Evolutionary conservation across 2,329 filamentous ascomycete species (phyloP), one percentile per base, ranked within the genome.

Genomic region (Aspergillus jensenii): DNA sequence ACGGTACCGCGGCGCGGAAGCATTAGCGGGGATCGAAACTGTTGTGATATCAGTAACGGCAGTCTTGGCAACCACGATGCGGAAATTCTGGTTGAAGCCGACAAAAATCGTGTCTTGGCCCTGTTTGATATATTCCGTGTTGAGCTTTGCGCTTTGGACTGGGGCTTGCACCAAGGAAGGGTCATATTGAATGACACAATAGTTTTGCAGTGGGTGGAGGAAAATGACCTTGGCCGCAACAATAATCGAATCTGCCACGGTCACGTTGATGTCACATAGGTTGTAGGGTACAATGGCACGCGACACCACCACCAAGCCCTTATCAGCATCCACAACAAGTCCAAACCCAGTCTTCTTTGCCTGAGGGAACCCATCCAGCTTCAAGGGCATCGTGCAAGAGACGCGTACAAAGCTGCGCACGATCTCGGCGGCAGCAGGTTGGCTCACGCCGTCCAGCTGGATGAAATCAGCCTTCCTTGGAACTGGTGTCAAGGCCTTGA

Each of bases 11-110:
- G 95, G 95, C 6, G 95, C 93, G 1, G 91, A 87, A 0, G 90
- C 89, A 75, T 96, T 98, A 25, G 95, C 92, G 0, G 95, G 96
- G 61, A 99, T 98, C 0, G 93, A 91, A 3, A 98, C 95, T 2
- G 95, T 95, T 11, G 93, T 98, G 69, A 99, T 96, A 73, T 99
- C 95, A 0, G 96, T 99, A 14, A 99, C 92, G 0, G 90, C 91
- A 0, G 95, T 98, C 67, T 96, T 92, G 5, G 92, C 90, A 66
- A 97, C 91, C 4, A 98, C 93, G 41, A 97, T 91, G 37, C 93
- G 87, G 60, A 93, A 89, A 64, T 97, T 98, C 65, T 96, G 88
- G 72, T 99, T 99, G 79, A 96, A 96, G n/a, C 95, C 96, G 62
- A 99, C 90, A 76, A 99, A 99, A 65, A 96, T 93, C 0, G 93